These are phyloP conservation scores for Dioscorea cayenensis DNA, from an alignment of 116 monocot genomes.

Conservation along the genomic window DNA sequence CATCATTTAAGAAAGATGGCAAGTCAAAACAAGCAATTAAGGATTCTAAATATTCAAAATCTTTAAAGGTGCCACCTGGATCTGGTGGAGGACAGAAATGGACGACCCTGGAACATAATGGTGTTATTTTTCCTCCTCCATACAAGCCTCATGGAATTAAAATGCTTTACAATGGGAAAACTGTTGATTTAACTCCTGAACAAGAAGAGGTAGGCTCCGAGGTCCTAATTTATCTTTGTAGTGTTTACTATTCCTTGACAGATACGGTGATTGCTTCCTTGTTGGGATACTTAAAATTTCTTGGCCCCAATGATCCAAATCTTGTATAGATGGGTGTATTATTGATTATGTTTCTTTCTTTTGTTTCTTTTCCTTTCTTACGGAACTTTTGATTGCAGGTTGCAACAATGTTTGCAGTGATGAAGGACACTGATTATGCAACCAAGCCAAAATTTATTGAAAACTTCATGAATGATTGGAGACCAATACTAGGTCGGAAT, in stretches of 20 bases:
- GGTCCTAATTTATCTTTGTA: not conserved
- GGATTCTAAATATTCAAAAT: slow-evolving; percentile 51
- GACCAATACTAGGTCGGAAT: slow-evolving; percentile 73
- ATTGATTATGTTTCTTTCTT: not conserved
- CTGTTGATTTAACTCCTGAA: slow-evolving; percentile 88
- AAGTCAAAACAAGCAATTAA: slow-evolving; percentile 54
- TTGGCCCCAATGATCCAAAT: not conserved
- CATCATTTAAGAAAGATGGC: slow-evolving; percentile 48
- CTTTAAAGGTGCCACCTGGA: slow-evolving; percentile 75
- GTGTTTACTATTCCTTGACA: not conserved
- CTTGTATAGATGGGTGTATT: not conserved
- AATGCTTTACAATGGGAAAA: slow-evolving; percentile 89
- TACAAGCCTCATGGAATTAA: slow-evolving; percentile 95
- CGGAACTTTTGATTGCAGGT: slow-evolving; percentile 47
- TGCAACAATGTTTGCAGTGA: slow-evolving; percentile 99
- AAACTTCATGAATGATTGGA: slow-evolving; percentile 93
- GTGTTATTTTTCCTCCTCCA: slow-evolving; percentile 96
- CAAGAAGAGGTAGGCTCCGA: slow-evolving; percentile 75
- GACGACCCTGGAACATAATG: slow-evolving; percentile 94
- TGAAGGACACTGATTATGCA: slow-evolving; percentile 99
- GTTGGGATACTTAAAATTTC: not conserved
- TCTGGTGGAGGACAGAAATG: slow-evolving; percentile 95
- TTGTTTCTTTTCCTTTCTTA: not conserved
- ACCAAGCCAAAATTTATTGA: slow-evolving; percentile 77
- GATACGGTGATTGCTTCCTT: not conserved